Conservation (phyloP, 78 protist species). For the Dictyostelium firmibasis region DNA sequence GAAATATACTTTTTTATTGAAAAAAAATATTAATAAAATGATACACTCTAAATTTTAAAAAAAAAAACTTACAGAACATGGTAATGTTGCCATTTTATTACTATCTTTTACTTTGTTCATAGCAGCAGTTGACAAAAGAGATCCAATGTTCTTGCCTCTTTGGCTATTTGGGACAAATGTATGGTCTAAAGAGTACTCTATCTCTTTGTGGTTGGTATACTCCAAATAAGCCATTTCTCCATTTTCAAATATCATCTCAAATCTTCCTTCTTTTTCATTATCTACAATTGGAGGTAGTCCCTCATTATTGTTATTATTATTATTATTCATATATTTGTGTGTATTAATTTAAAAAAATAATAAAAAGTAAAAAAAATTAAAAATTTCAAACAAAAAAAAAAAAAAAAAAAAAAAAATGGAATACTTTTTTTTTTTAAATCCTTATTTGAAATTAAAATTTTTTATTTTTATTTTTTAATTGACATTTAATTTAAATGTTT, state of each 20-base stretch:
- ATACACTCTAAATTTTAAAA: neutral
- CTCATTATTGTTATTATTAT: no score
- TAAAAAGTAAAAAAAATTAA: neutral
- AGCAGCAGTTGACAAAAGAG: neutral
- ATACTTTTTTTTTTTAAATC: neutral
- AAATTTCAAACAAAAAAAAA: neutral
- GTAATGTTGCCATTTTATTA: neutral
- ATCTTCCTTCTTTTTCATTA: neutral
- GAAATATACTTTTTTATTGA: neutral
- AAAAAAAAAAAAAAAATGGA: neutral
- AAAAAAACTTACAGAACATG: neutral
- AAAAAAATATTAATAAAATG: neutral
- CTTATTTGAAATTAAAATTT: no score
- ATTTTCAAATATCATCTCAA: neutral
- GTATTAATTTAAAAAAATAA: neutral
- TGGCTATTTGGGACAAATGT: slow-evolving; percentile 5
- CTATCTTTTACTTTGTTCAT: neutral
- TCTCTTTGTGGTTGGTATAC: neutral
- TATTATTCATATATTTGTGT: neutral
- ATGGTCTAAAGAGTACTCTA: neutral
- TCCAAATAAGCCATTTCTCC: neutral
- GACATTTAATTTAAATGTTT: neutral
- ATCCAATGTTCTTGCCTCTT: neutral
- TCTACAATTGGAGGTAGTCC: neutral
- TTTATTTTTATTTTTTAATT: neutral